Evolutionary conservation across 768 basidiomycete genomes (phyloP).

Genomic region (Russula sp.): DNA sequence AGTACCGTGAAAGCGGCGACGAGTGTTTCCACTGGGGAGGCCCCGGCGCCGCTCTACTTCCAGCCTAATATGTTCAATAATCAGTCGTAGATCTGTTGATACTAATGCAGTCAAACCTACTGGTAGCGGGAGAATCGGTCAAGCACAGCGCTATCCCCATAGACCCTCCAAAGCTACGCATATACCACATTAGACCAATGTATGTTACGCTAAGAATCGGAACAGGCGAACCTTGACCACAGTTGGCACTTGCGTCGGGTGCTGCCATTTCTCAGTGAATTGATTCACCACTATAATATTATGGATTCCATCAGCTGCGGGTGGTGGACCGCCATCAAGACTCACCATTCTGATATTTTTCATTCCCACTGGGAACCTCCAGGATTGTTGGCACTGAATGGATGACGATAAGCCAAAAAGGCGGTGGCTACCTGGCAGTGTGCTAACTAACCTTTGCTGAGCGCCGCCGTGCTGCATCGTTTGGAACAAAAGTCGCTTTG

Average conservation of each 20-base stretch:
- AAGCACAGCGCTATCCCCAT: constrained; percentile 1
- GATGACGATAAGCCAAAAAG: neutral
- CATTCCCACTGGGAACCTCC: constrained; percentile 7
- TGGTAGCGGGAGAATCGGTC: constrained; percentile 23
- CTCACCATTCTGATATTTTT: constrained; percentile 14
- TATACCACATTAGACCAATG: neutral
- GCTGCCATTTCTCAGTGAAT: constrained; percentile 23
- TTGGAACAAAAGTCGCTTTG: constrained; percentile 25
- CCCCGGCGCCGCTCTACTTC: constrained; percentile 15
- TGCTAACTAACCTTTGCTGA: constrained; percentile 9
- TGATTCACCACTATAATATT: constrained; percentile 19
- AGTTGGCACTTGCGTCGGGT: constrained; percentile 17
- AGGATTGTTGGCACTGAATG: constrained; percentile 17
- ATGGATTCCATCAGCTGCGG: neutral
- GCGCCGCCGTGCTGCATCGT: constrained; percentile 15
- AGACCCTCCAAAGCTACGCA: constrained; percentile 25
- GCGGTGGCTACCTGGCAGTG: neutral
- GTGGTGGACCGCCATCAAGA: neutral
- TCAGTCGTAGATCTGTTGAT: neutral
- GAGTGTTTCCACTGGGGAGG: constrained; percentile 16
- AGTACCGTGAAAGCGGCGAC: constrained; percentile 27
- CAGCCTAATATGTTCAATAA: constrained; percentile 7
- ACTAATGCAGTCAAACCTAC: constrained; percentile 3
- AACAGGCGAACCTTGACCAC: constrained; percentile 14
- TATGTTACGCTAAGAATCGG: neutral